Percentiles rank a stretch among this genome's conserved stretches.
phyloP scores from a whole-genome alignment of 371 early-diverging fungal species.

The Lichtheimia ramosa region DNA sequence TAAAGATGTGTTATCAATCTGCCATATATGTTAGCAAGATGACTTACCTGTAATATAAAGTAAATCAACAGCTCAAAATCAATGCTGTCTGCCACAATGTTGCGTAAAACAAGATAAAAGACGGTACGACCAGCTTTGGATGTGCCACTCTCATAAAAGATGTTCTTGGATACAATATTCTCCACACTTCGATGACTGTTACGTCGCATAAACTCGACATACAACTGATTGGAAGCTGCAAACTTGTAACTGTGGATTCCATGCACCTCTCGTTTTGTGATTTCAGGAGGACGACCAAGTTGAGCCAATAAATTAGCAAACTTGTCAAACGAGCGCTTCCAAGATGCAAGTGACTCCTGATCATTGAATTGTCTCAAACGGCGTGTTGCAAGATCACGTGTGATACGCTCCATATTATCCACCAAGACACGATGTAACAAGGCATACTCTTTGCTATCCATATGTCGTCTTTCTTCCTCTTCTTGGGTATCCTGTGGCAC shows the following conservation, averaged over 20 bases:
- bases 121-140: slow-evolving; percentile 81
- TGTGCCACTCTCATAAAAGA: slow-evolving; percentile 80
- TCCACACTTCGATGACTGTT: slow-evolving; percentile 67
- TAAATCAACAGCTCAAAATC: slow-evolving; percentile 83
- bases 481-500: slow-evolving; percentile 7
- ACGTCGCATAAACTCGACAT: slow-evolving; percentile 81
- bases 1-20: neutral
- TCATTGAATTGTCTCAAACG: slow-evolving; percentile 1
- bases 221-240: slow-evolving; percentile 59
- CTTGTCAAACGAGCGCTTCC: slow-evolving; percentile 64
- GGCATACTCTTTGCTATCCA: slow-evolving; percentile 46
- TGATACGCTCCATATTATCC: slow-evolving; percentile 42
- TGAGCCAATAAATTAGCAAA: slow-evolving; percentile 81
- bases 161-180: slow-evolving; percentile 58
- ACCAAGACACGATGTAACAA: slow-evolving; percentile 37
- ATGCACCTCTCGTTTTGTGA: slow-evolving; percentile 16
- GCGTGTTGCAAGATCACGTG: slow-evolving; percentile 20
- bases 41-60: slow-evolving; percentile 66
- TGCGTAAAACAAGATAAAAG: slow-evolving; percentile 80
- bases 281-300: slow-evolving; percentile 77
- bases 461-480: slow-evolving; percentile 1
- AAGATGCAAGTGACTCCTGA: neutral
- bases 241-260: slow-evolving; percentile 59
- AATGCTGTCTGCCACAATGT: slow-evolving; percentile 69
- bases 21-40: slow-evolving; percentile 21